Evolutionary conservation across 164 flowering plant genomes (phyloP).

Genomic region (grape (Vitis vinifera)): DNA sequence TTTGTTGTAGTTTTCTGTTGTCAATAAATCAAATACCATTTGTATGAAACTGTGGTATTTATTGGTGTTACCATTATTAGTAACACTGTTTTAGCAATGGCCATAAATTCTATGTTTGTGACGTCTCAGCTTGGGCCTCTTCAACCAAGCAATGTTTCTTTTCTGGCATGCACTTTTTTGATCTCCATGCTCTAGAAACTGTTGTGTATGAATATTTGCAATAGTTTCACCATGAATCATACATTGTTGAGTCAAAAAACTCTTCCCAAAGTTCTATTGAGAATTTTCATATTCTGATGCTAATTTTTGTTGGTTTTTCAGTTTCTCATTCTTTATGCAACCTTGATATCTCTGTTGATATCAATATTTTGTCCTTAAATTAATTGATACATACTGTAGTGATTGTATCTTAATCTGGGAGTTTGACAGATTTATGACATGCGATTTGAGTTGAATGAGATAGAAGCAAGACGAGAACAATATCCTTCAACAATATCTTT

Average conservation of each 20-base stretch:
- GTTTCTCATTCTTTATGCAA: too few species aligned
- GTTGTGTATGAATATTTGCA: too few species aligned
- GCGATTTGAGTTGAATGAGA: slow-evolving; percentile 94
- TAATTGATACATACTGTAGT: background rate
- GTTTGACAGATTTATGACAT: slow-evolving; percentile 88
- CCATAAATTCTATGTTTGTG: background rate
- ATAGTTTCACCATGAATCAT: too few species aligned
- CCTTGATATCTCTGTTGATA: too few species aligned
- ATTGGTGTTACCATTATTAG: background rate
- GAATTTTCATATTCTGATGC: too few species aligned
- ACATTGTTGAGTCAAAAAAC: too few species aligned
- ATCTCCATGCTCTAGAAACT: too few species aligned
- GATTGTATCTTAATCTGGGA: slow-evolving; percentile 8
- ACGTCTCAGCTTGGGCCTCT: too few species aligned
- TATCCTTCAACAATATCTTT: slow-evolving; percentile 98
- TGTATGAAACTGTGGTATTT: background rate
- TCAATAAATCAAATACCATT: background rate
- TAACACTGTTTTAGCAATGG: background rate
- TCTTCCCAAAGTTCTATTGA: too few species aligned
- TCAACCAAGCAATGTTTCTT: too few species aligned
- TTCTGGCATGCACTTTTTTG: too few species aligned
- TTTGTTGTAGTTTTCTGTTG: background rate
- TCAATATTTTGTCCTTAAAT: background rate
- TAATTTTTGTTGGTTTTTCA: too few species aligned
- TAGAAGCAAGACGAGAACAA: slow-evolving; percentile 88